Base-by-base conservation (phyloP, 2,329 filamentous ascomycete genomes). In the Penicillium sp. region DNA sequence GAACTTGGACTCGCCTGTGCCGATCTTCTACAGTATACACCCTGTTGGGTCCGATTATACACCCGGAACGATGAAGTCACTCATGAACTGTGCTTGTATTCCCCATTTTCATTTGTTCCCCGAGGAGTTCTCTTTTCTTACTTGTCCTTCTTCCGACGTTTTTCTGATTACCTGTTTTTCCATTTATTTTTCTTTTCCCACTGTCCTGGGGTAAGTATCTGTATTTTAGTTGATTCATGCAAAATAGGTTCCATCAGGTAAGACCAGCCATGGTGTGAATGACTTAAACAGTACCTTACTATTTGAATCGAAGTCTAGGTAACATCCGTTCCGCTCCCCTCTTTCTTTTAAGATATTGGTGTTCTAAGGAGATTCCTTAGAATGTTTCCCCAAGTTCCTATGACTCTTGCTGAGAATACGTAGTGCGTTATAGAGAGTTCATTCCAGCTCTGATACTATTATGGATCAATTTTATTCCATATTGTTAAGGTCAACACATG, bases 261-360 rank as follows among this genome's bases (percentile, higher is more conserved):
- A 75, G 73, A 72, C 70, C 71, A 73, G 74, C 73, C 76, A 76
- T 75, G 73, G 69, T 63, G 40, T 52, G 58, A 61, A 66, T 65
- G 54, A 69, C 67, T 61, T 52, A 65, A 57, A 56, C 54, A 53
- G 53, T 54, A 54, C 50, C 39, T 57, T 52, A 21, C 57, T 63
- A 61, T 53, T 31, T 53, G 55, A 44, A 50, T 49, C 27, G 27
- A 47, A 42, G 2, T 48, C 43, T 49, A 50, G 53, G 44, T 47
- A 54, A 47, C 44, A 51, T 40, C n/a, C 24, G 4, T 40, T 21
- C 6, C 7, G 6, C 5, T 34, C 3, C 32, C 32, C 7, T 13
- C 7, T 7, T 14, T 34, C 8, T 34, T 34, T 34, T 36, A n/a
- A 13, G 6, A n/a, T 7, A 7, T 13, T 36, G 34, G 34, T 36